Evolutionary conservation across 331 rosid species (phyloP), one percentile per base, ranked within the genome.

Genomic region (Quercus phellos): DNA sequence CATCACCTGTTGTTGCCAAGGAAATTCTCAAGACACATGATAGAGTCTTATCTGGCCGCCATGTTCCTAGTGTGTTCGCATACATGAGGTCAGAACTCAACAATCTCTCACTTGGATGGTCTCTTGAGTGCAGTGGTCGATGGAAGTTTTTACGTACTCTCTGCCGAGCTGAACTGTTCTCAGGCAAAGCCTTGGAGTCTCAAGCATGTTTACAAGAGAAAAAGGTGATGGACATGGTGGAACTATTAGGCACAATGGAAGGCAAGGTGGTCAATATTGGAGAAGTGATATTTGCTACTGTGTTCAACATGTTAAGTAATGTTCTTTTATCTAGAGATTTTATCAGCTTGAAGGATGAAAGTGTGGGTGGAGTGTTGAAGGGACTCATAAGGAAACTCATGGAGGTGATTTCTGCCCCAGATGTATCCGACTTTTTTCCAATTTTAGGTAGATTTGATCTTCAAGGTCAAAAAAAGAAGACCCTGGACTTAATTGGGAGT

Each of bases 11-110:
- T 3, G 80, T 73, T 16, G 85, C 78, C 72, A 30, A 26, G 21
- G 80, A 69, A 58, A 75, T 81, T 7, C 80, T 81, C n/a, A 75
- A 76, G 58, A 75, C 81, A 42, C 74, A 76, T 7, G 85, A 81
- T 35, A 67, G 73, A 21, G 16, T 4, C 30, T 21, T 70, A 2
- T 76, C 81, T 14, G 81, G 64, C 14, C 17, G 85, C 26, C 35
- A 24, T 26, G 68, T 72, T 51, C 78, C 74, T 11, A 46, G 16
- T 46, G 53, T 46, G 17, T 46, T 46, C 53, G 5, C 55, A 71
- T 5, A 60, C 8, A 24, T 71, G 61, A 3, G 53, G 7, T 21
- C 50, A 1, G 27, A 54, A 6, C 59, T 18, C 9, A 42, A 67
- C 53, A 29, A 50, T 29, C 21, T 51, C 0, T 81, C 78, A 4